phyloP scores from a whole-genome alignment of 2,329 filamentous ascomycete genomes.

The Aspergillus transmontanensis region DNA sequence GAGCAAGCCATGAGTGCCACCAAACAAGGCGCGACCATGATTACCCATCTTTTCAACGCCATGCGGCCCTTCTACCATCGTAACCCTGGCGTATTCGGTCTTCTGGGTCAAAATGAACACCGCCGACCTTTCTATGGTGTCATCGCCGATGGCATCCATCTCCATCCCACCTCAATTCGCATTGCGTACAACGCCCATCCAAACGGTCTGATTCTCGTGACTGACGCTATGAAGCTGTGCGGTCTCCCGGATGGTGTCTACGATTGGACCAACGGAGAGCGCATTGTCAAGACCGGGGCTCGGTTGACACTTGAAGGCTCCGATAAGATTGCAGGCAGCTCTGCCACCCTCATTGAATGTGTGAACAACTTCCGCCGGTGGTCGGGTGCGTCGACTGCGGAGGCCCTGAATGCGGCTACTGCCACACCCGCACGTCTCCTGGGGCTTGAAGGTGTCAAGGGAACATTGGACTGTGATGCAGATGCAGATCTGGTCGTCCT shows the following conservation, averaged over 20 bases:
- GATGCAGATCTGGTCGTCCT: constrained; percentile 47
- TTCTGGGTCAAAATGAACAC: constrained; percentile 68
- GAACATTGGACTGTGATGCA: constrained; percentile 40
- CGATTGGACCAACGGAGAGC: constrained; percentile 76
- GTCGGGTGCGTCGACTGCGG: constrained; percentile 42
- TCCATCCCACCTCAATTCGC: constrained; percentile 85
- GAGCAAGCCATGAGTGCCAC: constrained; percentile 75
- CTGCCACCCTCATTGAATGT: constrained; percentile 47
- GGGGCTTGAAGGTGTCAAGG: constrained; percentile 42
- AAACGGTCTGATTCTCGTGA: constrained; percentile 82
- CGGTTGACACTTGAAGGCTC: constrained; percentile 77
- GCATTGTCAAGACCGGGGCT: constrained; percentile 63
- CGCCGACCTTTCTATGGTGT: constrained; percentile 76
- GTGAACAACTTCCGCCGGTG: constrained; percentile 49
- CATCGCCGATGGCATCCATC: constrained; percentile 86
- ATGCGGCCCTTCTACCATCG: constrained; percentile 90
- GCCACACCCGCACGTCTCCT: constrained; percentile 43
- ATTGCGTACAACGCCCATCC: constrained; percentile 88
- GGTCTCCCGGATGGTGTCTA: constrained; percentile 84
- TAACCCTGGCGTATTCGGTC: constrained; percentile 86
- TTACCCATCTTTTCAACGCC: constrained; percentile 92
- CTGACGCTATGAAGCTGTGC: constrained; percentile 86
- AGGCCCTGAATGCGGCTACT: constrained; percentile 44
- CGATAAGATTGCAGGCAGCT: constrained; percentile 73
- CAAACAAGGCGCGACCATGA: constrained; percentile 78